phyloP scores from a whole-genome alignment of 2,329 filamentous ascomycete genomes.

The Ceratocystis diversiconidia region DNA sequence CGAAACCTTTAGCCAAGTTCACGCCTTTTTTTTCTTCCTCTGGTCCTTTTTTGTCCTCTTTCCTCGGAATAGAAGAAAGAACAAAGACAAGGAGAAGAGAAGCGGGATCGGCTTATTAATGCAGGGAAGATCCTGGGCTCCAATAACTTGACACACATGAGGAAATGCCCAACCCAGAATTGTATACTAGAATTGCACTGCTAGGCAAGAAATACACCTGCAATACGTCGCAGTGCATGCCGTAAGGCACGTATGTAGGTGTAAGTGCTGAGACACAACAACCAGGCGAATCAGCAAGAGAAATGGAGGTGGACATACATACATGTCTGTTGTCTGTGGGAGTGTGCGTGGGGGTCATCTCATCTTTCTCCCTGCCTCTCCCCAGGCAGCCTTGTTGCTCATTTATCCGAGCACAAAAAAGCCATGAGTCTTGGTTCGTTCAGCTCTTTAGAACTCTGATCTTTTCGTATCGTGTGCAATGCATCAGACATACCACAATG shows the following conservation, averaged over 20 bases:
- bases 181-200: background rate
- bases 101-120: background rate
- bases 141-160: background rate
- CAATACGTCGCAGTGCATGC: background rate
- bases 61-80: background rate
- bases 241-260: background rate
- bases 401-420: too few species aligned
- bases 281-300: background rate
- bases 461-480: background rate
- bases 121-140: background rate
- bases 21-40: background rate
- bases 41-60: background rate
- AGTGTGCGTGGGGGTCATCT: background rate
- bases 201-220: background rate
- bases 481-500: background rate
- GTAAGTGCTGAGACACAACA: background rate
- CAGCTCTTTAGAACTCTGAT: background rate
- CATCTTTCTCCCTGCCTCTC: background rate
- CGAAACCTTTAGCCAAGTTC: background rate
- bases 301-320: background rate
- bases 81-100: background rate
- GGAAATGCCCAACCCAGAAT: background rate
- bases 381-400: background rate
- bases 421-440: background rate
- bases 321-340: background rate